These are phyloP conservation scores for Quercus ilex DNA, from an alignment of 306 rosid genomes.

Conservation along the genomic window DNA sequence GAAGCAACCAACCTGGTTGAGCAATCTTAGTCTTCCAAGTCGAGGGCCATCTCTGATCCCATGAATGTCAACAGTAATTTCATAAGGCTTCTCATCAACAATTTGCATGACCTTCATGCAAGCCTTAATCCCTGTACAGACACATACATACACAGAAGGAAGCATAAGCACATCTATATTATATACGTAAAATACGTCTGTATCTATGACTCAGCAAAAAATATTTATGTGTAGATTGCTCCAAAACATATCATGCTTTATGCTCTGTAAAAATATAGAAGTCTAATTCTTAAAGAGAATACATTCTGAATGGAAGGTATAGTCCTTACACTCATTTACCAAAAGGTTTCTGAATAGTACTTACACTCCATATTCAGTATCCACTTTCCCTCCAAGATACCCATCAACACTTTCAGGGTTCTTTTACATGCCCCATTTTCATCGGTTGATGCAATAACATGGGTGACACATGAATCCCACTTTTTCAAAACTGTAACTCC, in stretches of 20 bases:
- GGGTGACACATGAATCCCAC: slow-evolving; percentile 85
- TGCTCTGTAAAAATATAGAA: neutral
- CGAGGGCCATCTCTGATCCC: slow-evolving; percentile 83
- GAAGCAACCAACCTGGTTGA: slow-evolving; percentile 60
- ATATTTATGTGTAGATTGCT: neutral
- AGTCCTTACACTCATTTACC: neutral
- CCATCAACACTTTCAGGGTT: slow-evolving; percentile 88
- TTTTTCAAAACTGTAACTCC: slow-evolving; percentile 60
- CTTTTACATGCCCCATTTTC: slow-evolving; percentile 85
- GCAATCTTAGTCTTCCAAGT: slow-evolving; percentile 70
- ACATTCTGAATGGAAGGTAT: neutral
- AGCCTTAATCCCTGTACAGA: slow-evolving; percentile 71
- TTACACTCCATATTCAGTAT: slow-evolving; percentile 68
- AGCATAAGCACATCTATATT: neutral
- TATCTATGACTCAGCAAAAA: neutral
- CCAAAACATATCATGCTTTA: neutral
- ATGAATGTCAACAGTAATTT: slow-evolving; percentile 62
- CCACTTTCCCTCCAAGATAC: slow-evolving; percentile 94
- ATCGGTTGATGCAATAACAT: slow-evolving; percentile 79
- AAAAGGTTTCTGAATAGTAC: slow-evolving; percentile 2
- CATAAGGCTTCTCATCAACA: slow-evolving; percentile 68
- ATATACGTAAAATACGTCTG: neutral
- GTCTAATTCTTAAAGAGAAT: neutral
- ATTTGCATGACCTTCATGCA: slow-evolving; percentile 57
- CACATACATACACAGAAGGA: neutral